These are phyloP conservation scores for Iberis amara DNA, from an alignment of 441 rosid species.

Conservation along the genomic window DNA sequence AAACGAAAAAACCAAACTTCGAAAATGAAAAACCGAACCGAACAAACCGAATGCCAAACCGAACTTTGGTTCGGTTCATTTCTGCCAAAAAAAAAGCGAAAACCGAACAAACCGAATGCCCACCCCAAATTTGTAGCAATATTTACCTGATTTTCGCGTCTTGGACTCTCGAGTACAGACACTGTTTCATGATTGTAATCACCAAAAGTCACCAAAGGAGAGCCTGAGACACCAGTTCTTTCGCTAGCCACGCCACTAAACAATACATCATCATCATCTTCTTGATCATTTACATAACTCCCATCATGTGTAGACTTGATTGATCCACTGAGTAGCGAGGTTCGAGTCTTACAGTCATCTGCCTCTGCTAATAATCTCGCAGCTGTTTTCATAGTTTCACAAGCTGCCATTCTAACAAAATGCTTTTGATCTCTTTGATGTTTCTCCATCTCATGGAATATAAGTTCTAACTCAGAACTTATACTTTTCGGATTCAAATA, in stretches of 20 bases:
- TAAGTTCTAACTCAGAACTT: constrained; percentile 58
- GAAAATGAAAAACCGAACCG: too few relatives aligned
- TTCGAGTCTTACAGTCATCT: constrained; percentile 39
- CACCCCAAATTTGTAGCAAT: not conserved
- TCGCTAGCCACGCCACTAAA: constrained; percentile 49
- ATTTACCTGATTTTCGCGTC: constrained; percentile 31
- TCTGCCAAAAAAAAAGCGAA: too few relatives aligned
- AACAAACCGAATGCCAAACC: too few relatives aligned
- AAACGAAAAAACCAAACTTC: too few relatives aligned
- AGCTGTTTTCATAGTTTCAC: constrained; percentile 76
- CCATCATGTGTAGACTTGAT: constrained; percentile 33
- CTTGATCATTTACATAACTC: constrained; percentile 61
- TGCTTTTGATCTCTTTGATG: constrained; percentile 72
- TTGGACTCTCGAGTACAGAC: constrained; percentile 43
- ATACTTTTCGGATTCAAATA: constrained; percentile 76
- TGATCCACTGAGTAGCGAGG: constrained; percentile 50
- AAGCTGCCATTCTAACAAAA: constrained; percentile 76
- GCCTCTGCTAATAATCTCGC: constrained; percentile 46
- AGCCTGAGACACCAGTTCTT: constrained; percentile 36
- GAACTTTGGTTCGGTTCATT: too few relatives aligned
- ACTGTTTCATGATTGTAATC: constrained; percentile 42
- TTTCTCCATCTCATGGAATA: constrained; percentile 72
- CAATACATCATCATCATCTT: constrained; percentile 77
- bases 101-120: too few relatives aligned
- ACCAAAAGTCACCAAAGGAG: constrained; percentile 28